Evolutionary conservation across 208 protist genomes (phyloP).

Genomic region (Entamoeba histolytica): DNA sequence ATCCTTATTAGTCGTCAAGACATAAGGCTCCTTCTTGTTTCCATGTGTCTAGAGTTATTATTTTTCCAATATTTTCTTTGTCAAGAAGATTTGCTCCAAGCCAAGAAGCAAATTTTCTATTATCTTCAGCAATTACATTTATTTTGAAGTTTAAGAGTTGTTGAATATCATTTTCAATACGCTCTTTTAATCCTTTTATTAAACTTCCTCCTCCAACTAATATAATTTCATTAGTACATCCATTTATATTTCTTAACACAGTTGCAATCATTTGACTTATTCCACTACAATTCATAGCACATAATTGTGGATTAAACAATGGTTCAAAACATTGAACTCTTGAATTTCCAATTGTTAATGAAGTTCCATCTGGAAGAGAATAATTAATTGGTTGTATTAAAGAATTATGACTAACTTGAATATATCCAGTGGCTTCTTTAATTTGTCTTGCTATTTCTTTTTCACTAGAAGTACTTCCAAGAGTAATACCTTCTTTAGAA

Average conservation of each 20-base stretch:
- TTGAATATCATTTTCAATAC: not conserved
- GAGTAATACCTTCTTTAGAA: not conserved
- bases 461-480: not conserved
- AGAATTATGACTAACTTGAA: not conserved
- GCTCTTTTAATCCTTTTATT: not conserved
- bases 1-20: not conserved
- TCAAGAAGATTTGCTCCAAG: not conserved
- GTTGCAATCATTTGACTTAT: not conserved
- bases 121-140: not conserved
- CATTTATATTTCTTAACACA: not conserved
- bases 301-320: not conserved
- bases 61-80: not conserved
- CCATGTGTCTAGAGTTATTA: not conserved
- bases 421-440: not conserved
- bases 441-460: not conserved
- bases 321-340: not conserved
- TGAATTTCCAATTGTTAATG: not conserved
- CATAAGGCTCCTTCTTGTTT: not conserved
- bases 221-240: not conserved
- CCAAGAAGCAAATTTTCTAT: not conserved
- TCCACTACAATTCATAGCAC: not conserved
- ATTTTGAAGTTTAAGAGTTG: not conserved
- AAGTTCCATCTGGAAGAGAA: not conserved
- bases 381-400: not conserved
- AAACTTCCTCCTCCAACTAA: not conserved